Evolutionary conservation across 2,329 filamentous ascomycete genomes (phyloP).

Genomic region (Penicillium sp.): DNA sequence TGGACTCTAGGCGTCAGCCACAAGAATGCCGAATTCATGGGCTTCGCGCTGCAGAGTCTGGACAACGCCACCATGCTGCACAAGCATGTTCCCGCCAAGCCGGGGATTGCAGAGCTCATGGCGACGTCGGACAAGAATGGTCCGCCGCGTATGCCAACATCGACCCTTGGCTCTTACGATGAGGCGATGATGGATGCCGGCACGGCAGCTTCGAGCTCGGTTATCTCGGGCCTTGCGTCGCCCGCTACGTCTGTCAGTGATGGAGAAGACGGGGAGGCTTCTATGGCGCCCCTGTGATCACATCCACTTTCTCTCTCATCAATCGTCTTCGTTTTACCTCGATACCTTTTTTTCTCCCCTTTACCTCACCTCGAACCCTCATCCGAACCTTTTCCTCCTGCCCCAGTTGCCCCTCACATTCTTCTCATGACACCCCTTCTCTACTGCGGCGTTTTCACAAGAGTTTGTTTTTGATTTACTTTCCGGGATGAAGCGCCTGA

Average conservation of each 20-base stretch:
- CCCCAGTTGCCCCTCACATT: background rate
- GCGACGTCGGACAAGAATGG: conserved; percentile 30
- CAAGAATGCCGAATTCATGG: conserved; percentile 59
- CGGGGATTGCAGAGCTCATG: conserved; percentile 53
- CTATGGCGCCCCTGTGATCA: conserved; percentile 16
- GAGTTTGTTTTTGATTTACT: background rate
- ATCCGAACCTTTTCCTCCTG: background rate
- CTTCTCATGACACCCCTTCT: conserved; percentile 7
- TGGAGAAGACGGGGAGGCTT: conserved; percentile 30
- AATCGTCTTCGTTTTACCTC: background rate
- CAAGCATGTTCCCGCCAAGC: conserved; percentile 70
- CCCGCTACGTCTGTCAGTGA: conserved; percentile 40
- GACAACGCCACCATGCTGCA: conserved; percentile 69
- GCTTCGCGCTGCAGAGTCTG: conserved; percentile 74
- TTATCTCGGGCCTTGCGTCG: conserved; percentile 39
- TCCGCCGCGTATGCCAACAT: conserved; percentile 17
- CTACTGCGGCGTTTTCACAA: conserved; percentile 9
- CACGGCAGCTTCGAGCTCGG: conserved; percentile 33
- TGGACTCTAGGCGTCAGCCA: conserved; percentile 90
- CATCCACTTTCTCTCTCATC: background rate
- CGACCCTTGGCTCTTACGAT: conserved; percentile 21
- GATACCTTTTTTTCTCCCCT: background rate
- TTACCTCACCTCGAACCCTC: background rate
- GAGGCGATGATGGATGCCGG: conserved; percentile 30
- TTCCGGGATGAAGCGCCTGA: conserved; percentile 10